Percentiles rank a stretch among this genome's conserved stretches.
Conservation (phyloP, 805 yeast genomes). For the Saccharomycopsis sp. region DNA sequence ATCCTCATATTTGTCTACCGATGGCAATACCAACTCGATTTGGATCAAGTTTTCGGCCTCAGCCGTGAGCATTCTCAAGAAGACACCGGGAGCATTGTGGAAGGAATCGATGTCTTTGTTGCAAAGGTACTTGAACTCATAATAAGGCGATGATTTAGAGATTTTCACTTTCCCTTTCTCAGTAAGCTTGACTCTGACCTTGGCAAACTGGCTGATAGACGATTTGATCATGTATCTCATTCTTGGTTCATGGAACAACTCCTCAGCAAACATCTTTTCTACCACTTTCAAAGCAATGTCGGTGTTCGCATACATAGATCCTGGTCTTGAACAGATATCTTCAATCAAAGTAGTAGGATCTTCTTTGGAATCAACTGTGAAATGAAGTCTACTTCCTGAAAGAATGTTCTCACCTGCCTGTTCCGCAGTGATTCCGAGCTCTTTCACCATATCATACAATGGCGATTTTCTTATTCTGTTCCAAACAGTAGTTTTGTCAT, state of each 20-base stretch:
- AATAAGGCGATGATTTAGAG: conserved; percentile 72
- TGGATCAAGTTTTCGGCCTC: conserved; percentile 40
- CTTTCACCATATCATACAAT: conserved; percentile 57
- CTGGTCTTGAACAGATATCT: conserved; percentile 41
- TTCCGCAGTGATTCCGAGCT: conserved; percentile 71
- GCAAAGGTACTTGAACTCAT: conserved; percentile 85
- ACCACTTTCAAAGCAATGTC: conserved; percentile 67
- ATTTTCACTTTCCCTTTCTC: conserved; percentile 78
- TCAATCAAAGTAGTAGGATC: conserved; percentile 58
- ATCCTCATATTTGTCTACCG: conserved; percentile 30
- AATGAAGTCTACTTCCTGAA: conserved; percentile 58
- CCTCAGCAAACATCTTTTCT: conserved; percentile 69
- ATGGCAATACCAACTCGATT: conserved; percentile 10
- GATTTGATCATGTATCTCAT: conserved; percentile 64
- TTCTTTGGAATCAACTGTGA: conserved; percentile 59
- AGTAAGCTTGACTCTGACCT: conserved; percentile 68
- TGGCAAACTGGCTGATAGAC: conserved; percentile 57
- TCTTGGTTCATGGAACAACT: conserved; percentile 72
- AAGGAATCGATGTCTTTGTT: conserved; percentile 76
- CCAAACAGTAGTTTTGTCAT: conserved; percentile 52
- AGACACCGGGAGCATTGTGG: conserved; percentile 67
- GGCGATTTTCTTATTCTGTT: conserved; percentile 63
- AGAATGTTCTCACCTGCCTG: conserved; percentile 78
- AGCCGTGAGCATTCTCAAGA: conserved; percentile 86
- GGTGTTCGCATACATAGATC: conserved; percentile 46